phyloP scores from a whole-genome alignment of 805 yeast genomes.

The Saturnispora ahearnii region DNA sequence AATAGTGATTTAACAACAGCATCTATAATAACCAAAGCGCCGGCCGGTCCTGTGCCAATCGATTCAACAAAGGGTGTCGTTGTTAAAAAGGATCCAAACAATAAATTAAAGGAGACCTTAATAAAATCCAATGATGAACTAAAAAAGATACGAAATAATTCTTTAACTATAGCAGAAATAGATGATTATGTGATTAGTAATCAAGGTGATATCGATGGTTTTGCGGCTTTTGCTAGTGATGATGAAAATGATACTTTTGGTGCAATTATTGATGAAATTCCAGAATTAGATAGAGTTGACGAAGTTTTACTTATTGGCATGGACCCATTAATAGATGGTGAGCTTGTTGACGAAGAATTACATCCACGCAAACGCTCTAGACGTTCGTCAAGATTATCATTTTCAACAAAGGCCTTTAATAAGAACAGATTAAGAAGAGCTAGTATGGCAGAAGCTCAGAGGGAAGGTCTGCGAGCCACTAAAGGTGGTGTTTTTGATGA shows the following conservation, averaged over 20 bases:
- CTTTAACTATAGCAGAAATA: neutral
- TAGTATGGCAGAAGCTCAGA: conserved; percentile 64
- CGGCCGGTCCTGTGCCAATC: conserved; percentile 1
- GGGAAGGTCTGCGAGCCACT: conserved; percentile 67
- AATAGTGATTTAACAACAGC: neutral
- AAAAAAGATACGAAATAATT: neutral
- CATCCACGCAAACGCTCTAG: neutral
- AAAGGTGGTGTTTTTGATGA: conserved; percentile 72
- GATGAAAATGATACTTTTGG: neutral
- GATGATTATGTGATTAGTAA: conserved; percentile 7
- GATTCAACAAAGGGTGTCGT: neutral
- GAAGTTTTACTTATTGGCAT: conserved; percentile 11
- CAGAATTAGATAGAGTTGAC: conserved; percentile 3
- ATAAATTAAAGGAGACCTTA: neutral
- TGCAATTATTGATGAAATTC: neutral
- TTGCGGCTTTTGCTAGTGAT: conserved; percentile 7
- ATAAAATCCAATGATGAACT: neutral
- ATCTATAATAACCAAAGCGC: neutral
- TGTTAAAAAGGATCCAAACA: neutral
- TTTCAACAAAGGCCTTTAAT: neutral
- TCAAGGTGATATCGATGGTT: conserved; percentile 6
- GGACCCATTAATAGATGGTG: conserved; percentile 2
- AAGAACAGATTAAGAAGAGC: conserved; percentile 44
- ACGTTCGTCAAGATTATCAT: neutral
- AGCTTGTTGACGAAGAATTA: neutral